Base-by-base conservation (phyloP, 805 yeast genomes). In the Yarrowia hollandica region DNA sequence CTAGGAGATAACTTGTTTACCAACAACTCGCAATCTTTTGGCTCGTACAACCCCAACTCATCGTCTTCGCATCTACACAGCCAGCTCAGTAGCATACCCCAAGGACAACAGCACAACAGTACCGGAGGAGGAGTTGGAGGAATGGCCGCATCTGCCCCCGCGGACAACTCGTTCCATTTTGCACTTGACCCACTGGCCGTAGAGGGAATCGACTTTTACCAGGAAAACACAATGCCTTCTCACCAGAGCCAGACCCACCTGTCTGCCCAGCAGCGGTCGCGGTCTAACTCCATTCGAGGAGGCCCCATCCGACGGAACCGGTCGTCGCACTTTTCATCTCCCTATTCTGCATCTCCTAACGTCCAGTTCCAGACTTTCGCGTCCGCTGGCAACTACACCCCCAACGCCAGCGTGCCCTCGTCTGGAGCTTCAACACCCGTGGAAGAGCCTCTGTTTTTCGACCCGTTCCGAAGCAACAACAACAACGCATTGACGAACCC, bases 161-260 rank as follows among this genome's bases (percentile, higher is more conserved):
- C 42, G 35, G 58, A 52, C 58, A 52, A 52, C 44, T 52, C 58
- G 19, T 71, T 71, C 46, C 67, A 69, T 41, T 79, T 79, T 62
- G 64, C 73, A 48, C 69, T 79, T 30, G 80, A 78, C 60, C 81
- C 82, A 5, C 66, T 78, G 61, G 81, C 82, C 0, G 73, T 75
- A 59, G 83, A 80, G 58, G 82, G 80, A 4, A 74, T 77, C 21
- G 58, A 52, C 15, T 33, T 48, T 8, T 48, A 31, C 55, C 55
- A 33, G 66, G 63, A 41, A 60, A 28, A n/a, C 59, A 23, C n/a
- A 11, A 15, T 31, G 37, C 54, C 35, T 9, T 21, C 35, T 4
- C 54, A 44, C 25, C 54, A 19, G 21, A 44, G 54, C 54, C 54
- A 44, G 25, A 44, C 54, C 12, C 55, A 22, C 7, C 34, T 35